These are phyloP conservation scores for Penicillium sp. DNA, from an alignment of 2,329 filamentous ascomycete genomes.

Conservation along the genomic window DNA sequence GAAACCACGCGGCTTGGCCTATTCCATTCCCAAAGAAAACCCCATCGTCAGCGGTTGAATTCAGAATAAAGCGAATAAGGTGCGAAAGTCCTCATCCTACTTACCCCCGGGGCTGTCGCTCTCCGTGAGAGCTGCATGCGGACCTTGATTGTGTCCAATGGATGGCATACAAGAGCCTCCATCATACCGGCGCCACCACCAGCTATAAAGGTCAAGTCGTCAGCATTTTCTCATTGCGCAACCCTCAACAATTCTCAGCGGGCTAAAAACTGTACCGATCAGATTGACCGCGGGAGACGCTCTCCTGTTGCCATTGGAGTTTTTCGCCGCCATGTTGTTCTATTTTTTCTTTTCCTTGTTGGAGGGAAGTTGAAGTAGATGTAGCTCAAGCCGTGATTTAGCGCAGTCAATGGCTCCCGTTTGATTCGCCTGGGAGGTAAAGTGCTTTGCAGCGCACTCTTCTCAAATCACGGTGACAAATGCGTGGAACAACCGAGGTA, in stretches of 20 bases:
- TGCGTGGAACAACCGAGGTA: too few species aligned
- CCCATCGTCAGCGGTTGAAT: conserved; percentile 7
- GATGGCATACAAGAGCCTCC: conserved; percentile 95
- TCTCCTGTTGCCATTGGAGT: conserved; percentile 55
- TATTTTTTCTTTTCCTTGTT: too few species aligned
- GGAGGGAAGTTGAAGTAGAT: too few species aligned
- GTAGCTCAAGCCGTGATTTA: too few species aligned
- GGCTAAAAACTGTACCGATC: conserved; percentile 58
- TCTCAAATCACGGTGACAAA: too few species aligned
- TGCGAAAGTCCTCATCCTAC: conserved; percentile 21
- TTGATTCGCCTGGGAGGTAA: too few species aligned
- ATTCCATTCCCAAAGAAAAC: neutral
- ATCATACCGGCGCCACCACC: conserved; percentile 98
- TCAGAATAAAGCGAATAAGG: neutral
- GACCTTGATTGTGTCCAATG: conserved; percentile 97
- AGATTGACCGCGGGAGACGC: conserved; percentile 84
- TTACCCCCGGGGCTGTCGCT: conserved; percentile 70
- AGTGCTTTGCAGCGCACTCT: too few species aligned
- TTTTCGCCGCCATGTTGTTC: conserved; percentile 54
- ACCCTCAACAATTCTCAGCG: neutral
- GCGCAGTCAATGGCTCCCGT: too few species aligned
- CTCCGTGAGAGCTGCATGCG: conserved; percentile 96
- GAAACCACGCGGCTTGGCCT: conserved; percentile 77
- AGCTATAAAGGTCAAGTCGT: conserved; percentile 49
- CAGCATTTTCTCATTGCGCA: conserved; percentile 13